A percentile compares a stretch with the other conserved stretches of the same genome.
Evolutionary conservation across 805 yeast species (phyloP).

Genomic region (Starmerella davenportii): DNA sequence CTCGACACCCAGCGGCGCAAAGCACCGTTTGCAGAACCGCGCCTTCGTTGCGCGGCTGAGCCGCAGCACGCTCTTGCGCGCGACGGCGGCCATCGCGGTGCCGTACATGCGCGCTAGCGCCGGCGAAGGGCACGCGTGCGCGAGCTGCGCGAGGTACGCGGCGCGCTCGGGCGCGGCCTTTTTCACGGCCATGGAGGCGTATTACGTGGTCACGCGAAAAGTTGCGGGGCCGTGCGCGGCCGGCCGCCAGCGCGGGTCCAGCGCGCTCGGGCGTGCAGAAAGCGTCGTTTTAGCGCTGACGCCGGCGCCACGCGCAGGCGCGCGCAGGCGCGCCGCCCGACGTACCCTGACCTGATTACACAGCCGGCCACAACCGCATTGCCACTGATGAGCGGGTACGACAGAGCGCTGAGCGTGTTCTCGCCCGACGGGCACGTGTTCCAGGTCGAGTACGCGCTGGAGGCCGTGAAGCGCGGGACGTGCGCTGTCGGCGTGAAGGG

Average conservation of each 20-base stretch:
- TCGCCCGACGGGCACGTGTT: slow-evolving; percentile 99
- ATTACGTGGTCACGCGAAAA: background rate
- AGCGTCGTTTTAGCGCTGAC: too few species aligned
- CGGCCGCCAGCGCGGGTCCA: too few species aligned
- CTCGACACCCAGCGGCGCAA: slow-evolving; percentile 34
- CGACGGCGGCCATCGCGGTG: slow-evolving; percentile 38
- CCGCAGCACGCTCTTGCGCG: slow-evolving; percentile 50
- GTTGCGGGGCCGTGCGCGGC: too few species aligned
- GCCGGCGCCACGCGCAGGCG: too few species aligned
- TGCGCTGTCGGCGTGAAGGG: slow-evolving; percentile 97
- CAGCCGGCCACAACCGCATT: too few species aligned
- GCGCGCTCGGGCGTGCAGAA: too few species aligned
- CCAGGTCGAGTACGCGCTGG: slow-evolving; percentile 95
- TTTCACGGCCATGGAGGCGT: slow-evolving; percentile 3
- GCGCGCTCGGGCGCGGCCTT: slow-evolving; percentile 17
- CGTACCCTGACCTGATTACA: too few species aligned
- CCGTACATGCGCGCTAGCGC: slow-evolving; percentile 39
- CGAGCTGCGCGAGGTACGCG: slow-evolving; percentile 21
- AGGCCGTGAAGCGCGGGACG: slow-evolving; percentile 96
- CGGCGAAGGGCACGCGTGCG: slow-evolving; percentile 14
- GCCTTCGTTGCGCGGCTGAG: slow-evolving; percentile 41
- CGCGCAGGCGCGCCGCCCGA: too few species aligned
- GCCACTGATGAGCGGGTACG: slow-evolving; percentile 91
- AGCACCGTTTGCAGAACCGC: slow-evolving; percentile 50
- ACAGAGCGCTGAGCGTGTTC: slow-evolving; percentile 92